These are phyloP conservation scores for Azolla pinnata DNA, from an alignment of 75 land plant genomes.

Conservation along the genomic window DNA sequence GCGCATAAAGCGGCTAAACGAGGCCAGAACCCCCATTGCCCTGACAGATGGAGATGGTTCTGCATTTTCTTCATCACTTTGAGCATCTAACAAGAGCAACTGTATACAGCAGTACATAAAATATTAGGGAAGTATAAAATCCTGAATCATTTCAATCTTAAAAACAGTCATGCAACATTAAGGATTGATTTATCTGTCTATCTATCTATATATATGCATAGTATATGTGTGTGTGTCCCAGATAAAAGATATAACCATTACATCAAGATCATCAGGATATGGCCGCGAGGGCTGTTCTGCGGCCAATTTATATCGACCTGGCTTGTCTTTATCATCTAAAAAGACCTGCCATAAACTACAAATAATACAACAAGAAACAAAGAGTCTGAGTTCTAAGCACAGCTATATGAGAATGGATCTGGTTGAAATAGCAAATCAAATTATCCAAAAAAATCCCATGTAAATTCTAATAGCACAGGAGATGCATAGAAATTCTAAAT, in stretches of 20 bases:
- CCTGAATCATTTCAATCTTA: neutral
- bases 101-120: slow-evolving; percentile 16
- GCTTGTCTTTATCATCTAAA: slow-evolving; percentile 76
- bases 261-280: slow-evolving; percentile 75
- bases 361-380: neutral
- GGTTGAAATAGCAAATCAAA: no score
- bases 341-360: slow-evolving; percentile 80
- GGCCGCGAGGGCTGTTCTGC: slow-evolving; percentile 66
- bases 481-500: no score
- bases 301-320: slow-evolving; percentile 60
- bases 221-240: neutral
- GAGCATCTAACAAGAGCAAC: slow-evolving; percentile 49
- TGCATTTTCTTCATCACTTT: slow-evolving; percentile 32
- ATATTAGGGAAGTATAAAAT: neutral
- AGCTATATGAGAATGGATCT: no score
- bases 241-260: slow-evolving; percentile 7
- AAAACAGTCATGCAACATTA: neutral
- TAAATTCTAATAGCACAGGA: no score
- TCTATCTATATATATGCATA: neutral
- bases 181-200: neutral
- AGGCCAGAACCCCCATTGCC: slow-evolving; percentile 51
- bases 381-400: no score
- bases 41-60: slow-evolving; percentile 41
- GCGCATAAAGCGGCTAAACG: slow-evolving; percentile 65
- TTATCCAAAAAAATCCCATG: no score